phyloP scores from a whole-genome alignment of 306 rosid genomes.

The Alnus glutinosa region DNA sequence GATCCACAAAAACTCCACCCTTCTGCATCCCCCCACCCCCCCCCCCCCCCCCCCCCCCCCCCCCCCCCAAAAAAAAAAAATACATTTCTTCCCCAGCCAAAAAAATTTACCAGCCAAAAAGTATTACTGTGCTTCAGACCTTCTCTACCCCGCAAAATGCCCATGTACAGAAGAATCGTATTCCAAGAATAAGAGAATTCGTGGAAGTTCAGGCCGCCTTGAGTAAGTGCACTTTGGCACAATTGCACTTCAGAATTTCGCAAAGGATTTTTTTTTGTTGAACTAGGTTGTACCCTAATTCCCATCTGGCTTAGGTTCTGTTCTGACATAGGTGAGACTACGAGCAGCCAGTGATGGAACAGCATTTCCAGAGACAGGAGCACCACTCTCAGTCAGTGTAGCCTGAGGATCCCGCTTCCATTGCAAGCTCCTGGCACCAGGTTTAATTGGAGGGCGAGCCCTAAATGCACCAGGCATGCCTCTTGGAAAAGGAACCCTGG shows the following conservation, averaged over 20 bases:
- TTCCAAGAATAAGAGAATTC: constrained; percentile 18
- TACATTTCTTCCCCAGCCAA: background rate
- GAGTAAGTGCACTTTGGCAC: constrained; percentile 1
- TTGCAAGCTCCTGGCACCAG: constrained; percentile 85
- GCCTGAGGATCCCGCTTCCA: constrained; percentile 89
- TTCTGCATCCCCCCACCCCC: background rate
- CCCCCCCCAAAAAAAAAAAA: background rate
- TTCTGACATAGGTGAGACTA: constrained; percentile 81
- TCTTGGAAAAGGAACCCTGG: constrained; percentile 68
- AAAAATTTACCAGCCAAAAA: background rate
- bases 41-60: background rate
- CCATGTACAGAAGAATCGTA: constrained; percentile 49
- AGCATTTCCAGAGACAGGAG: constrained; percentile 36
- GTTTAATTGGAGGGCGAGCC: constrained; percentile 61
- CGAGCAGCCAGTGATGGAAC: constrained; percentile 49
- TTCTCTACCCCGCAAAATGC: constrained; percentile 30
- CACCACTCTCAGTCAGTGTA: constrained; percentile 43
- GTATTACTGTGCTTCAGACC: constrained; percentile 24
- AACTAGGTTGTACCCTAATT: constrained; percentile 45
- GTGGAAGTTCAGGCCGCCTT: constrained; percentile 13
- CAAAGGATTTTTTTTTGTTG: constrained; percentile 15
- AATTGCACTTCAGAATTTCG: background rate
- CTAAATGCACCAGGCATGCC: constrained; percentile 73
- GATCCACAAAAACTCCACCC: background rate
- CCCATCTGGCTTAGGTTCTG: constrained; percentile 76